A percentile compares a stretch with the other conserved stretches of the same genome.
Conservation (phyloP, 495 filamentous ascomycete species). For the Cenococcum geophilum region DNA sequence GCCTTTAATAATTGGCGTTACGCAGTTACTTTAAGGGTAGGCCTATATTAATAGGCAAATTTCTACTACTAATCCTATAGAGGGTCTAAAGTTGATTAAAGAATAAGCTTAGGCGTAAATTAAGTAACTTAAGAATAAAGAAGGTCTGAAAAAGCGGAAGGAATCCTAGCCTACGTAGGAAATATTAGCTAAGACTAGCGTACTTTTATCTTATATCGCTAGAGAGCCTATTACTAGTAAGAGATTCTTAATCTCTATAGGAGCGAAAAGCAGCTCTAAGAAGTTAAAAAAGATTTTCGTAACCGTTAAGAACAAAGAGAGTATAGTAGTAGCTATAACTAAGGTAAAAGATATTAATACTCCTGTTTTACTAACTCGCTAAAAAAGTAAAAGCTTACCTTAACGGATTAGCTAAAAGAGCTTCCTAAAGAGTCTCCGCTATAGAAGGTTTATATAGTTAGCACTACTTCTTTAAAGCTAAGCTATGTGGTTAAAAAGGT, state of each 20-base stretch:
- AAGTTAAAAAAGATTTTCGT: constrained; percentile 1
- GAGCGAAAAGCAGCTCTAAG: constrained; percentile 5
- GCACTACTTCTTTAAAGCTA: constrained; percentile 80
- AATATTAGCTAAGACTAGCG: constrained; percentile 29
- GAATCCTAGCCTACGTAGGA: constrained; percentile 12
- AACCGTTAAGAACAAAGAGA: too few species aligned
- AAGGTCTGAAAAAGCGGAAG: constrained; percentile 9
- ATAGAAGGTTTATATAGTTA: constrained; percentile 57
- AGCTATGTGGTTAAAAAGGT: constrained; percentile 76
- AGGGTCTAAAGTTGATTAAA: constrained; percentile 48
- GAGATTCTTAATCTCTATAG: neutral
- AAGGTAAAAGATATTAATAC: neutral
- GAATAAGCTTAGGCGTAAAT: constrained; percentile 20
- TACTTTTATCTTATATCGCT: constrained; percentile 30
- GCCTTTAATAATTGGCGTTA: constrained; percentile 45
- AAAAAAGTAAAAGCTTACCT: constrained; percentile 23
- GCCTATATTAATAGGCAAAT: constrained; percentile 52
- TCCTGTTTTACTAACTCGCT: neutral
- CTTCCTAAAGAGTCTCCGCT: constrained; percentile 50
- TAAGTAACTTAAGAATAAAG: constrained; percentile 14
- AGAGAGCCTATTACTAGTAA: constrained; percentile 15
- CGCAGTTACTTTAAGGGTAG: constrained; percentile 54
- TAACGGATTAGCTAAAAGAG: constrained; percentile 14
- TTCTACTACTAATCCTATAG: constrained; percentile 42
- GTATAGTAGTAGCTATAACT: neutral